Evolutionary conservation across 768 basidiomycete species (phyloP), one percentile per base, ranked within the genome.

Genomic region (Boletus insuetus): DNA sequence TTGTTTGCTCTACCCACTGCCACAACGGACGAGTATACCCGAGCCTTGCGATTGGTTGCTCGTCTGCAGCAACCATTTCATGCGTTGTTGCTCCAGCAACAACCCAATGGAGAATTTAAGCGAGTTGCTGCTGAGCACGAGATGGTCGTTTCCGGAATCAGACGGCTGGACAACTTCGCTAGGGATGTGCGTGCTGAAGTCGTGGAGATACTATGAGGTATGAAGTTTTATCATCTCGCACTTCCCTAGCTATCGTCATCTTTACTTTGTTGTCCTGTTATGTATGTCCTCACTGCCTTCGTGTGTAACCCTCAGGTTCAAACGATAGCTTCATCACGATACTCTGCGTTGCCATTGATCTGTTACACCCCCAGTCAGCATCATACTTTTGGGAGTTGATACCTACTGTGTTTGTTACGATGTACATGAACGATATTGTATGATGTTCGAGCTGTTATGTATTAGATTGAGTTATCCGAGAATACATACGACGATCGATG

Each of bases 371-470:
- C 24, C 24, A 24, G 24, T 24, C 24, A 24, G 1, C 24, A 24
- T 24, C 24, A 24, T 24, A 24, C 24, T 24, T 24, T 4, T 4
- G 3, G 2, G 22, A 22, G 22, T 22, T 22, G 22, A 22, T 22
- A 3, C 2, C 22, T 22, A 22, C 3, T 22, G 22, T 22, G 3
- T 24, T 3, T 4, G 24, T 4, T 24, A 24, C 5, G 24, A 24
- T 24, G 3, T 24, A 24, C 24, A 77, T 6, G 75, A 77, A 52
- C 68, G 69, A 9, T 3, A 24, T 24, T 24, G 24, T 24, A 22
- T 22, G 22, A 22, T 22, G 3, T 3, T 22, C 22, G 22, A 22
- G 22, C 22, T n/a, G n/a, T n/a, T n/a, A n/a, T n/a, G n/a, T n/a
- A n/a, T n/a, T n/a, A n/a, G n/a, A n/a, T n/a, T n/a, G n/a, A n/a